Percentiles rank a stretch among this genome's conserved stretches.
Conservation (phyloP, 2,329 filamentous ascomycete species). For the Penicillium vulpinum region DNA sequence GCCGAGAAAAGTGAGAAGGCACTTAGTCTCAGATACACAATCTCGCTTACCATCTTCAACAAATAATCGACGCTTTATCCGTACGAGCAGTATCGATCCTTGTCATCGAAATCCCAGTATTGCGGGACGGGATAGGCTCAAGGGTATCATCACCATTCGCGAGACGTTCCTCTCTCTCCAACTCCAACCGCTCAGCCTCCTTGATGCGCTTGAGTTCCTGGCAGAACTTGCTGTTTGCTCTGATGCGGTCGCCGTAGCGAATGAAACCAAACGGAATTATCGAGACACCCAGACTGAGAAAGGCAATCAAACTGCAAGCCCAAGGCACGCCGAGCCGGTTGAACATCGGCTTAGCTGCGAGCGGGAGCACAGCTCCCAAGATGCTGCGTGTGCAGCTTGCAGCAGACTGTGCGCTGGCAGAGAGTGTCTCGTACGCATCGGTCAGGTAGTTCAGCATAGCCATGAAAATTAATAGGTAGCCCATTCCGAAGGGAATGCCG, state of each 20-base stretch:
- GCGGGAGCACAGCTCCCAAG: conserved; percentile 59
- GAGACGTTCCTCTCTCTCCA: conserved; percentile 18
- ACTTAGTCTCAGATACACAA: background rate
- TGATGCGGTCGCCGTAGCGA: conserved; percentile 40
- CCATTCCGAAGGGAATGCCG: conserved; percentile 63
- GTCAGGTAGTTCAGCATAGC: conserved; percentile 65
- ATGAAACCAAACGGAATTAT: conserved; percentile 48
- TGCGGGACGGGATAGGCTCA: conserved; percentile 12
- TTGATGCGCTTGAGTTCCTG: conserved; percentile 41
- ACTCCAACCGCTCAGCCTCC: conserved; percentile 30
- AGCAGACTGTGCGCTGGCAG: conserved; percentile 58
- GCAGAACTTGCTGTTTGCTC: conserved; percentile 45
- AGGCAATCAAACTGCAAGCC: conserved; percentile 46
- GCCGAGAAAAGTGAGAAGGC: background rate
- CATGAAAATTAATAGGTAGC: conserved; percentile 64
- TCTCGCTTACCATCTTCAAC: background rate
- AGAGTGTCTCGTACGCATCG: conserved; percentile 68
- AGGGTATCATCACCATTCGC: conserved; percentile 6
- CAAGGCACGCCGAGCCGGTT: conserved; percentile 42
- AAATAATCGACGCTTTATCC: conserved; percentile 25
- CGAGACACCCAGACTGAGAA: conserved; percentile 40
- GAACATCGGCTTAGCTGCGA: conserved; percentile 51
- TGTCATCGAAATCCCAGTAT: conserved; percentile 14
- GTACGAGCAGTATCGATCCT: conserved; percentile 24
- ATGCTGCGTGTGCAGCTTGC: conserved; percentile 54